These are phyloP conservation scores for Eucalyptus guilfoylei DNA, from an alignment of 345 rosid genomes.

Conservation along the genomic window DNA sequence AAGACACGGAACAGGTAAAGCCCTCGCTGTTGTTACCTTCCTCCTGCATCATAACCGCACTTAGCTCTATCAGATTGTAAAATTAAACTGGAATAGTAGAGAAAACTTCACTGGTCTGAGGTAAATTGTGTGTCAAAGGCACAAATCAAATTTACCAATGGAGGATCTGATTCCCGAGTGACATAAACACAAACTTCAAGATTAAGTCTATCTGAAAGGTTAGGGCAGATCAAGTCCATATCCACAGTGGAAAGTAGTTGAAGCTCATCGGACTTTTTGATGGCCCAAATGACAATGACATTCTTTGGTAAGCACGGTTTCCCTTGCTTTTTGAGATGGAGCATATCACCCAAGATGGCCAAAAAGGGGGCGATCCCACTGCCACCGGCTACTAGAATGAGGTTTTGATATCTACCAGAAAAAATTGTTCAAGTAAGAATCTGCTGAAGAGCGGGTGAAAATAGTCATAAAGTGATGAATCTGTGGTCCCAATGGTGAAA, in stretches of 20 bases:
- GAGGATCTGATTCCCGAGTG: slow-evolving; percentile 65
- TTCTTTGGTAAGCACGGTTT: slow-evolving; percentile 57
- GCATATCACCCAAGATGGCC: slow-evolving; percentile 69
- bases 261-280: slow-evolving; percentile 76
- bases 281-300: slow-evolving; percentile 86
- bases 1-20: slow-evolving; percentile 10
- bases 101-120: slow-evolving; percentile 8
- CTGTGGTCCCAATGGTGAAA: not conserved
- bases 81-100: not conserved
- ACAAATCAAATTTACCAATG: slow-evolving; percentile 22
- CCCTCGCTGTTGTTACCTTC: slow-evolving; percentile 35
- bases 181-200: slow-evolving; percentile 45
- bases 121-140: not conserved
- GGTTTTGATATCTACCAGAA: slow-evolving; percentile 57
- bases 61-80: not conserved
- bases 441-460: not conserved
- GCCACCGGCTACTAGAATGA: slow-evolving; percentile 83
- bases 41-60: slow-evolving; percentile 33
- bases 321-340: slow-evolving; percentile 54
- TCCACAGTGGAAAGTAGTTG: slow-evolving; percentile 49
- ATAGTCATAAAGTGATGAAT: not conserved
- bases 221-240: slow-evolving; percentile 53
- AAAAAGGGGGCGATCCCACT: slow-evolving; percentile 89
- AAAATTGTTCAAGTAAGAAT: not conserved
- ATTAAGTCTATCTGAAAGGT: slow-evolving; percentile 32